Conservation (phyloP, 257 asterid species). For the Knoxia roxburghii region DNA sequence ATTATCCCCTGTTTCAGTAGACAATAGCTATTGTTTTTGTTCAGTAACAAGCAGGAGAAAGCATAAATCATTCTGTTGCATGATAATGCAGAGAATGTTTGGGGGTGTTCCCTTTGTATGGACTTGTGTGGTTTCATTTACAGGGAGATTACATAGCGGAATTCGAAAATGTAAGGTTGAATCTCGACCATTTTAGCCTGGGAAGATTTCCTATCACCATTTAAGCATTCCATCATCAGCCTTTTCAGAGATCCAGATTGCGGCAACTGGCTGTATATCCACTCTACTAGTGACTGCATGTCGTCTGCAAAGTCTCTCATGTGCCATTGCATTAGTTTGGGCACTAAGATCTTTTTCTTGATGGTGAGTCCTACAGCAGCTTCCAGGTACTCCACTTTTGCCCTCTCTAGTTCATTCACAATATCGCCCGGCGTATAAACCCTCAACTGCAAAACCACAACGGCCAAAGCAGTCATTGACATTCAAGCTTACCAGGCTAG, state of each 20-base stretch:
- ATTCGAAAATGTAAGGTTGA: slow-evolving; percentile 67
- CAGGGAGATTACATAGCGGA: slow-evolving; percentile 66
- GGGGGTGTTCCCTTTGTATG: neutral
- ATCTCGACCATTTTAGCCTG: slow-evolving; percentile 52
- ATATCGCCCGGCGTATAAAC: slow-evolving; percentile 62
- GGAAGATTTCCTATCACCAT: slow-evolving; percentile 49
- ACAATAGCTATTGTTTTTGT: too few relatives aligned
- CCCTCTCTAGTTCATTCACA: slow-evolving; percentile 76
- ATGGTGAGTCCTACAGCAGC: slow-evolving; percentile 76
- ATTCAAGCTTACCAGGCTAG: neutral
- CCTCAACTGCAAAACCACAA: slow-evolving; percentile 46
- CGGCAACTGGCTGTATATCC: slow-evolving; percentile 92
- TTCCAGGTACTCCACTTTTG: slow-evolving; percentile 83
- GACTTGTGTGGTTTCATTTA: neutral
- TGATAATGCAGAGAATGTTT: too few relatives aligned
- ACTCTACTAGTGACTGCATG: slow-evolving; percentile 78
- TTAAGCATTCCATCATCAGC: slow-evolving; percentile 69
- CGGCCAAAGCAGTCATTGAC: neutral
- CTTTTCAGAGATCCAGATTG: slow-evolving; percentile 57
- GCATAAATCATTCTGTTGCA: too few relatives aligned
- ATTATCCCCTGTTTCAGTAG: too few relatives aligned
- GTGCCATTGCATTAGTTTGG: slow-evolving; percentile 77
- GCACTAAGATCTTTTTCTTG: slow-evolving; percentile 67
- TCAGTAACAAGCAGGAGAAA: too few relatives aligned
- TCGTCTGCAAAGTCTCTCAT: slow-evolving; percentile 90